phyloP scores from a whole-genome alignment of 805 yeast genomes.

The Henningerozyma blattae region DNA sequence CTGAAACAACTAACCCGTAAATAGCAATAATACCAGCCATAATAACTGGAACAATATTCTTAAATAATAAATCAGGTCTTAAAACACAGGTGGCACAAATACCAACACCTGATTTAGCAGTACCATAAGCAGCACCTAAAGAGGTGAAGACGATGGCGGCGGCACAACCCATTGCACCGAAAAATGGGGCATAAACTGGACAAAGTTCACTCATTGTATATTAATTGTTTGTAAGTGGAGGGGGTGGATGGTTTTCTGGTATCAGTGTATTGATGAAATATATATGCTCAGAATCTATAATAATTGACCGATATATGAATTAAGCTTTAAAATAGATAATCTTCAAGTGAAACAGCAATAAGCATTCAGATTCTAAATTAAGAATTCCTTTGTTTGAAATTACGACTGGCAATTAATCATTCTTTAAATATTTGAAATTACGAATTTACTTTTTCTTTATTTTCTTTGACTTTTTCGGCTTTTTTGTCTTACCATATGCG shows the following conservation, averaged over 20 bases:
- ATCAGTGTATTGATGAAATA: too few species aligned
- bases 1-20: conserved; percentile 94
- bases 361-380: too few species aligned
- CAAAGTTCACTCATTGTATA: conserved; percentile 24
- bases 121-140: conserved; percentile 98
- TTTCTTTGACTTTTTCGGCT: too few species aligned
- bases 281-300: too few species aligned
- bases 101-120: conserved; percentile 99
- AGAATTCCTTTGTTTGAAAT: too few species aligned
- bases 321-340: too few species aligned
- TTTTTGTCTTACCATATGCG: too few species aligned
- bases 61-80: conserved; percentile 92
- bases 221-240: neutral
- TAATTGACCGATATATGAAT: too few species aligned
- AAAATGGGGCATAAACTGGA: conserved; percentile 65
- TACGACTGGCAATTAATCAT: too few species aligned
- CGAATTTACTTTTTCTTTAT: too few species aligned
- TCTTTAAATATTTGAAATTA: too few species aligned
- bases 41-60: conserved; percentile 90
- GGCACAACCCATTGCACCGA: conserved; percentile 99
- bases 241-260: neutral
- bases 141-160: conserved; percentile 98
- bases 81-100: conserved; percentile 95
- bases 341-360: too few species aligned
- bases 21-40: conserved; percentile 99